Percentiles rank a stretch among this genome's conserved stretches.
Conservation (phyloP, 2,329 filamentous ascomycete genomes). For the Gnomoniopsis smithogilvyi region DNA sequence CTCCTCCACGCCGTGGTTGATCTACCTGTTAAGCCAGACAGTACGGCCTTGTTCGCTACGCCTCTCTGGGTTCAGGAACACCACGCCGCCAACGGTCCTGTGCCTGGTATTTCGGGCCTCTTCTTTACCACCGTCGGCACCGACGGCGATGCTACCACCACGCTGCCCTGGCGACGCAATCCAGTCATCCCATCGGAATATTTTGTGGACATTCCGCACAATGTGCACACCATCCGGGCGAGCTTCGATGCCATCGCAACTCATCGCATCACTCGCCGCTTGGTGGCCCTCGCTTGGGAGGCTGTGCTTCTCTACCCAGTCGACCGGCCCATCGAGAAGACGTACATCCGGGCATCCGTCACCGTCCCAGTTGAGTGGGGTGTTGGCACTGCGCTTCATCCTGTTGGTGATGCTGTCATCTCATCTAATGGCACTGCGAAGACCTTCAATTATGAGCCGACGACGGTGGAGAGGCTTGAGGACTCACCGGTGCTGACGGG, state of each 20-base stretch:
- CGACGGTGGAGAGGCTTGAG: neutral
- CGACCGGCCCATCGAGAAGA: neutral
- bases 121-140: neutral
- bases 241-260: neutral
- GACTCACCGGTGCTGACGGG: neutral
- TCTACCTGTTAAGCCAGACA: neutral
- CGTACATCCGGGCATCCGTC: neutral
- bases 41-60: neutral
- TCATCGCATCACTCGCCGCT: neutral
- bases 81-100: neutral
- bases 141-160: neutral
- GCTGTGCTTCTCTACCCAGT: neutral
- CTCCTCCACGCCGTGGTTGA: neutral
- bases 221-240: neutral
- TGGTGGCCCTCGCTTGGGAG: neutral
- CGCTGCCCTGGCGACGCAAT: neutral
- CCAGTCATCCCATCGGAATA: neutral
- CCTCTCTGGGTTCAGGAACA: neutral
- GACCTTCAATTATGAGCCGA: neutral
- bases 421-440: neutral
- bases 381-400: neutral
- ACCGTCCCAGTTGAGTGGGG: neutral
- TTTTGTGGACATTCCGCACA: neutral
- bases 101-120: neutral
- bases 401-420: neutral